Evolutionary conservation across 2,329 filamentous ascomycete genomes (phyloP).

Genomic region (Aureobasidium lini): DNA sequence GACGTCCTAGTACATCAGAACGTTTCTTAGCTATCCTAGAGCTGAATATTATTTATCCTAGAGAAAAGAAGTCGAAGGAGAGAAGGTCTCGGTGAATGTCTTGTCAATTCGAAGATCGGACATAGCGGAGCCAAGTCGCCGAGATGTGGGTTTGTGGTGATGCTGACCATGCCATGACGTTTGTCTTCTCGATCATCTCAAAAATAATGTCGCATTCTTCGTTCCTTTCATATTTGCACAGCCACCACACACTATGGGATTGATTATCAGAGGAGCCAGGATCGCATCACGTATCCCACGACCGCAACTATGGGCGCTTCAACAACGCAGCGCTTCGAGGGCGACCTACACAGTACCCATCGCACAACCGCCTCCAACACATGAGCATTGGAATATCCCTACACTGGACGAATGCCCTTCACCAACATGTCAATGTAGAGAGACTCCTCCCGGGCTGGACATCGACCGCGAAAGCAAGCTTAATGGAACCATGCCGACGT

Average conservation of each 20-base stretch:
- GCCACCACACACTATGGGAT: not conserved
- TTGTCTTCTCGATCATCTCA: not conserved
- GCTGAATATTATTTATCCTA: no score
- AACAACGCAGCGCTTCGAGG: slow-evolving; percentile 3
- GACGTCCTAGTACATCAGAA: not conserved
- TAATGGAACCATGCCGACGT: slow-evolving; percentile 68
- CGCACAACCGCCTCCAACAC: slow-evolving; percentile 18
- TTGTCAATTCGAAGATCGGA: not conserved
- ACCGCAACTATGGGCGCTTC: not conserved
- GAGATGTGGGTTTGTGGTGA: not conserved
- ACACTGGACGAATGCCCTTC: slow-evolving; percentile 57
- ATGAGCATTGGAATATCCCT: slow-evolving; percentile 32
- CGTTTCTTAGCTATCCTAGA: not conserved
- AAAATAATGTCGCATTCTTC: not conserved
- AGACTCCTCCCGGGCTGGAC: slow-evolving; percentile 56
- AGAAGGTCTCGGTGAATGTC: not conserved
- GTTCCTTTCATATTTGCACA: not conserved
- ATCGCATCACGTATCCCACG: not conserved
- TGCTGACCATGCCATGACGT: slow-evolving; percentile 3
- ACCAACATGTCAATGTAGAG: slow-evolving; percentile 68
- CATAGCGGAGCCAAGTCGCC: not conserved
- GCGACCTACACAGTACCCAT: slow-evolving; percentile 22
- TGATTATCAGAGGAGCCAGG: not conserved
- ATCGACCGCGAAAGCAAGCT: slow-evolving; percentile 67
- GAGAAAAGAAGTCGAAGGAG: not conserved